phyloP scores from a whole-genome alignment of 2,329 filamentous ascomycete species.

The Davidsoniella eucalypti region DNA sequence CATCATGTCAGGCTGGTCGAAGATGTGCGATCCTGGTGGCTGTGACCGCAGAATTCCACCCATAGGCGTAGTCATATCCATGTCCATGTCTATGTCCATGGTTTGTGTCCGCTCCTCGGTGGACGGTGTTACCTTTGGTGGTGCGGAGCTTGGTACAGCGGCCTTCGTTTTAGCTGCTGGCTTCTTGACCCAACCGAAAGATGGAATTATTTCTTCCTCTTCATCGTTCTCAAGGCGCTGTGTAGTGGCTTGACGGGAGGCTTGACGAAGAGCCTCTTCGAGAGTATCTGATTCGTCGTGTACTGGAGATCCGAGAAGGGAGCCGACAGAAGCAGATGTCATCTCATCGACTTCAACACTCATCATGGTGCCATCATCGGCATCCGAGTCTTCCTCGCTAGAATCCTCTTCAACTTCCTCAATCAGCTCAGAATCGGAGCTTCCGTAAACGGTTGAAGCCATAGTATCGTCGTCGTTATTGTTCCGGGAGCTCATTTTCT shows the following conservation, averaged over 20 bases:
- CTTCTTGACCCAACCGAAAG: conserved; percentile 59
- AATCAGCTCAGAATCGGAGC: conserved; percentile 34
- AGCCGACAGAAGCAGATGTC: conserved; percentile 50
- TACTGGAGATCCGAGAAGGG: conserved; percentile 40
- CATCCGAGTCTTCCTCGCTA: conserved; percentile 37
- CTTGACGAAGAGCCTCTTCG: conserved; percentile 62
- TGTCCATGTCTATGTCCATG: conserved; percentile 31
- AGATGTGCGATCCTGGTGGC: not conserved
- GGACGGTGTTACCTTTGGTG: not conserved
- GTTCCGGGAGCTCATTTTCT: conserved; percentile 43
- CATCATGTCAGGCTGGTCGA: conserved; percentile 45
- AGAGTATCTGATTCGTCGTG: conserved; percentile 50
- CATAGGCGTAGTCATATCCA: conserved; percentile 40
- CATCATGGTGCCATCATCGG: conserved; percentile 66
- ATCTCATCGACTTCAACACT: conserved; percentile 66
- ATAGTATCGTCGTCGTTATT: conserved; percentile 49
- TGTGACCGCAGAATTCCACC: conserved; percentile 26
- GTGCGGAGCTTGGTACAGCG: not conserved
- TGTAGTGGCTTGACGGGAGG: conserved; percentile 59
- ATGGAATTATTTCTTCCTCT: conserved; percentile 52
- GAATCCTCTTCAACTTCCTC: conserved; percentile 38
- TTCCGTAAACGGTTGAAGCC: conserved; percentile 64
- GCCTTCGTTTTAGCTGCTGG: conserved; percentile 11
- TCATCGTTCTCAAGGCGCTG: conserved; percentile 47
- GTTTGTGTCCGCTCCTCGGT: conserved; percentile 19